phyloP scores from a whole-genome alignment of 2,329 filamentous ascomycete genomes.

The Blastomyces gilchristii region DNA sequence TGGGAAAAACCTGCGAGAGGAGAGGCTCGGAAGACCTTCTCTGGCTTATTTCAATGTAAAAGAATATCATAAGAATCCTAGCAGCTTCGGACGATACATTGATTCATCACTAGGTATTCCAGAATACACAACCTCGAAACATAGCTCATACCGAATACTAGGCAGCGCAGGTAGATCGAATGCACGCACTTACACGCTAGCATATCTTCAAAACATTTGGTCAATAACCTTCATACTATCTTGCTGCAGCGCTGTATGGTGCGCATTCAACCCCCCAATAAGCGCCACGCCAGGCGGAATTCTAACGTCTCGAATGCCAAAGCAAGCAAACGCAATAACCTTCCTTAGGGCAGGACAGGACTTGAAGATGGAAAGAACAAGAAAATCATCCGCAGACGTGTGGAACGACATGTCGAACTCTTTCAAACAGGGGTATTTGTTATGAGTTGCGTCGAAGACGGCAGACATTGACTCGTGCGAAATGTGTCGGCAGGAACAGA shows the following conservation, averaged over 20 bases:
- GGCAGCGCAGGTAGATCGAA: neutral
- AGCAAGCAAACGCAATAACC: slow-evolving; percentile 54
- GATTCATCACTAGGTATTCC: neutral
- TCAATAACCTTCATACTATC: slow-evolving; percentile 4
- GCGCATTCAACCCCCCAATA: slow-evolving; percentile 50
- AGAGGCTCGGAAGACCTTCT: neutral
- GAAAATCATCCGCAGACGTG: slow-evolving; percentile 35
- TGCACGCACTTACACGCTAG: neutral
- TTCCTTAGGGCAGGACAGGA: slow-evolving; percentile 42
- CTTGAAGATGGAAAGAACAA: slow-evolving; percentile 36
- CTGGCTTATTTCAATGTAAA: neutral
- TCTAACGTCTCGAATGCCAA: slow-evolving; percentile 46
- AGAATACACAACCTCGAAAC: neutral
- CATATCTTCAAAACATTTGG: slow-evolving; percentile 3
- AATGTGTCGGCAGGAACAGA: slow-evolving; percentile 81
- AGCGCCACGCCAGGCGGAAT: slow-evolving; percentile 50
- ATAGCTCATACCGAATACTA: neutral
- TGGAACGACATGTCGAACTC: slow-evolving; percentile 68
- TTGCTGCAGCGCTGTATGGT: slow-evolving; percentile 18
- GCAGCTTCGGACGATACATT: neutral
- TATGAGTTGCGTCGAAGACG: slow-evolving; percentile 49
- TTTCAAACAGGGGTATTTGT: slow-evolving; percentile 46
- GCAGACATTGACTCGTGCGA: slow-evolving; percentile 59
- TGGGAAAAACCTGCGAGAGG: neutral
- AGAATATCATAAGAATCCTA: neutral